Evolutionary conservation across 495 filamentous ascomycete genomes (phyloP).

Genomic region (Schizothecium vesticola): DNA sequence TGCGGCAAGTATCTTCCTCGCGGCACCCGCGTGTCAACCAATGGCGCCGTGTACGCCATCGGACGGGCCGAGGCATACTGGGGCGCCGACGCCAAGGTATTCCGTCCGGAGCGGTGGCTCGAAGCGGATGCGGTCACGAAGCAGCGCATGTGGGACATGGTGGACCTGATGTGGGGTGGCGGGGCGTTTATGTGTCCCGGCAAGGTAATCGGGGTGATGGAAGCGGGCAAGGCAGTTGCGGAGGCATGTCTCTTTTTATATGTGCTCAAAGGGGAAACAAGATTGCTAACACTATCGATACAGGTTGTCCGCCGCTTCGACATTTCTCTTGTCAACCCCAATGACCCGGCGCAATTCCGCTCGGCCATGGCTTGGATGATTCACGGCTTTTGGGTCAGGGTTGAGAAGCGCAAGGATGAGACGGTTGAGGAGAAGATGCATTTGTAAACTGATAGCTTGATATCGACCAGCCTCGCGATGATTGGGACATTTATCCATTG

Average conservation of each 20-base stretch:
- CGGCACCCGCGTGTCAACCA: constrained; percentile 26
- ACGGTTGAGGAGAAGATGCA: neutral
- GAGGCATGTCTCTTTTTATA: constrained; percentile 38
- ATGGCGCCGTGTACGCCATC: constrained; percentile 12
- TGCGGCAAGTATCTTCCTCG: constrained; percentile 23
- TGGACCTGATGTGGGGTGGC: constrained; percentile 32
- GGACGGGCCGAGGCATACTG: constrained; percentile 5
- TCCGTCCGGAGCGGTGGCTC: constrained; percentile 39
- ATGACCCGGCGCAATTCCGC: constrained; percentile 25
- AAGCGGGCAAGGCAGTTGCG: constrained; percentile 50
- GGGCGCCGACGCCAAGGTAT: constrained; percentile 29
- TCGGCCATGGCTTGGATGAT: constrained; percentile 17
- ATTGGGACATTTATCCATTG: neutral
- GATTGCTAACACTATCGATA: neutral
- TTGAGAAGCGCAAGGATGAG: constrained; percentile 6
- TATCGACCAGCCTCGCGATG: too few relatives aligned
- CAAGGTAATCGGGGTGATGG: constrained; percentile 30
- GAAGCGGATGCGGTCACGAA: constrained; percentile 31
- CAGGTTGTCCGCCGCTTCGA: constrained; percentile 18
- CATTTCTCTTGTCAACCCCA: constrained; percentile 14
- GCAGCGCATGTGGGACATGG: constrained; percentile 32
- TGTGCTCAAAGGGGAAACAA: neutral
- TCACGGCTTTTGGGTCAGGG: constrained; percentile 20
- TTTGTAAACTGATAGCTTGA: neutral
- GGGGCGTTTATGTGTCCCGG: constrained; percentile 40